Percentiles rank a stretch among this genome's conserved stretches.
Conservation (phyloP, 2,329 filamentous ascomycete genomes). For the Fusarium tricinctum region DNA sequence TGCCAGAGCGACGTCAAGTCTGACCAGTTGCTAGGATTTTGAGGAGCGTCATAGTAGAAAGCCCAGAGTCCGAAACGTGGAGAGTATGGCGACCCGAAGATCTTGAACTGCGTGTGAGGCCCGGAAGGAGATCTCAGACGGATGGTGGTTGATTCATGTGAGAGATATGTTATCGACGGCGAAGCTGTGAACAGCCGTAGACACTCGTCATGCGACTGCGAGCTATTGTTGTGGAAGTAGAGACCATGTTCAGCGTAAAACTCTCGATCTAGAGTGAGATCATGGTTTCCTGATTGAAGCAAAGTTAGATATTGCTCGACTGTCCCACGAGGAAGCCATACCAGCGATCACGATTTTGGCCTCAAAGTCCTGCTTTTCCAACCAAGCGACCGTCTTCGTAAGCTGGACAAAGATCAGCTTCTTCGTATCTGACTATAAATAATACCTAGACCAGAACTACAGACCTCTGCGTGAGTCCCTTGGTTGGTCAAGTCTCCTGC, state of each 20-base stretch:
- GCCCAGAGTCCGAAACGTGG: slow-evolving; percentile 72
- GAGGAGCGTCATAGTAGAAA: slow-evolving; percentile 69
- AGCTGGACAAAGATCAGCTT: slow-evolving; percentile 56
- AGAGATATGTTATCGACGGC: slow-evolving; percentile 73
- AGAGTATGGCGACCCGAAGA: slow-evolving; percentile 80
- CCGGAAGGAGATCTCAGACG: slow-evolving; percentile 67
- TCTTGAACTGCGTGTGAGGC: slow-evolving; percentile 70
- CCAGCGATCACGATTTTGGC: slow-evolving; percentile 79
- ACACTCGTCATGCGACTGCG: slow-evolving; percentile 68
- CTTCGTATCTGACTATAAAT: neutral
- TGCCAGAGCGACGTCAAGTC: slow-evolving; percentile 68
- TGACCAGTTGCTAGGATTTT: slow-evolving; percentile 28
- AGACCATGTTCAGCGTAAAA: slow-evolving; percentile 70
- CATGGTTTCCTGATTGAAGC: slow-evolving; percentile 74
- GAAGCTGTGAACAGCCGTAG: slow-evolving; percentile 67
- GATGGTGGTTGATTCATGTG: slow-evolving; percentile 69
- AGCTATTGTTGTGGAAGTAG: slow-evolving; percentile 69
- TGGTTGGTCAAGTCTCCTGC: slow-evolving; percentile 83
- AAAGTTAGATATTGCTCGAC: slow-evolving; percentile 20
- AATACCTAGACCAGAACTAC: slow-evolving; percentile 7
- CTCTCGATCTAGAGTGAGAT: slow-evolving; percentile 75
- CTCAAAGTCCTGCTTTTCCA: slow-evolving; percentile 76
- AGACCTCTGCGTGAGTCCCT: slow-evolving; percentile 70
- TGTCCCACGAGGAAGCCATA: slow-evolving; percentile 52
- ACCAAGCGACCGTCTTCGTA: slow-evolving; percentile 73